Base-by-base conservation (phyloP, 352 stramenopile genomes). In the Paralagenidium karlingii region DNA sequence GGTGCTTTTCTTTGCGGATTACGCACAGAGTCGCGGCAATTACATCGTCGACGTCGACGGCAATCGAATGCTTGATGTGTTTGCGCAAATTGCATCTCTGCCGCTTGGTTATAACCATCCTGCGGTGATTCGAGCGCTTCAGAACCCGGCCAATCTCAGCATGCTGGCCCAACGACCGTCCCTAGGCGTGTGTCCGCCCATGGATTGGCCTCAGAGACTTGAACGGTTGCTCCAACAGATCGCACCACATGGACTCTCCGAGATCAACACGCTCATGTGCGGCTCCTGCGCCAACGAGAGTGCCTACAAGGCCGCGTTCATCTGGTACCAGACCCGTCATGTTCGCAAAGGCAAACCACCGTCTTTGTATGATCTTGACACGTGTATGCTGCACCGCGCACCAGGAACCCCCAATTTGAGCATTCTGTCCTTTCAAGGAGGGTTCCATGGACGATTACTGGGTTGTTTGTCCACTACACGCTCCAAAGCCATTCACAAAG, bases 41-140 rank as follows among this genome's bases (percentile, higher is more conserved):
- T 90, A 90, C 54, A 58, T 90, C 30, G 77, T 88, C 15, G 77
- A 90, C 40, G 69, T 88, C 18, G 77, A 90, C 27, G 77, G 74
- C 39, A 90, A 90, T 49, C 70, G 68, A 27, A 86, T 81, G 41
- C 55, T 90, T 15, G 77, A 90, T 34, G 68, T 90, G 24, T 90
- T 83, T 49, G 75, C 68, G 25, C 77, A 90, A 45, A 90, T 90
- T 50, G 70, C 74, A 44, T 90, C 77, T 34, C 57, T 90, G 20
- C 74, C 74, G 3, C 61, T 90, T 18, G 77, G 77, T n/a, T 90
- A 90, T 63, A 90, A 90, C 56, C 77, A 90, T 51, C 77, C 77
- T 18, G 66, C 62, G 38, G 62, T 90, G 40, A 38, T 84, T 2
- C 49, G 61, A 12, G 69, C 71, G 11, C 81, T 90, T 63, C 53